Base-by-base conservation (phyloP, 2,329 filamentous ascomycete species). In the Mycosphaerella sp. region DNA sequence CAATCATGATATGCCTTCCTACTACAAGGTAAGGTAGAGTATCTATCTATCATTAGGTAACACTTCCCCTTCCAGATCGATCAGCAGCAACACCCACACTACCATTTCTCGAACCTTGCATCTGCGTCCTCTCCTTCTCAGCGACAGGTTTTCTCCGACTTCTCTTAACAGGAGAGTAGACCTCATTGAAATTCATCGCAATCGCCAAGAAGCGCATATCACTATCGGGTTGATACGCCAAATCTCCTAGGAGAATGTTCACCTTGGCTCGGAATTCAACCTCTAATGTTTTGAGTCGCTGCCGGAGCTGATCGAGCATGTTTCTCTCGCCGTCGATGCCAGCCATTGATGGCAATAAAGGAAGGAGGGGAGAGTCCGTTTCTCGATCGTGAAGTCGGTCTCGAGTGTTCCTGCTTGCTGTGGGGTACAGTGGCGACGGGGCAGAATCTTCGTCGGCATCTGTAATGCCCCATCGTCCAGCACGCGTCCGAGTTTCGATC, bases 111-210 rank as follows among this genome's bases (percentile, higher is more conserved):
- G 34, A 34, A 4, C 39, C 40, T 31, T 31, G 40, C 46, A n/a
- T 17, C 45, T 45, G 36, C 23, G n/a, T 54, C 54, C 53, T 62
- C 39, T 62, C 61, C 51, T 47, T 39, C 40, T 45, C 4, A 26
- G 26, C 36, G 36, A 54, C 38, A 17, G 45, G 39, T 39, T 56
- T 56, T 54, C 55, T 46, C 32, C 58, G 65, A 72, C 84, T 83
- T 69, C 84, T 80, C 64, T 84, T 78, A 43, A 84, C 81, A 11
- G 89, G 87, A 71, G 88, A 82, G 71, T 97, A 97, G 26, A 95
- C 87, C 69, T 97, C 92, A 72, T 98, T 98, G 73, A 97, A 98
- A 73, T 97, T 98, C 89, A 98, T 97, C 40, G 93, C 88, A 45
- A 97, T 90, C 39, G 89, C 93, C 61, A 98, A 74, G 76, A 97